Evolutionary conservation across 139 green algal species (phyloP), one percentile per base, ranked within the genome.

Genomic region (Chlorella sp.): DNA sequence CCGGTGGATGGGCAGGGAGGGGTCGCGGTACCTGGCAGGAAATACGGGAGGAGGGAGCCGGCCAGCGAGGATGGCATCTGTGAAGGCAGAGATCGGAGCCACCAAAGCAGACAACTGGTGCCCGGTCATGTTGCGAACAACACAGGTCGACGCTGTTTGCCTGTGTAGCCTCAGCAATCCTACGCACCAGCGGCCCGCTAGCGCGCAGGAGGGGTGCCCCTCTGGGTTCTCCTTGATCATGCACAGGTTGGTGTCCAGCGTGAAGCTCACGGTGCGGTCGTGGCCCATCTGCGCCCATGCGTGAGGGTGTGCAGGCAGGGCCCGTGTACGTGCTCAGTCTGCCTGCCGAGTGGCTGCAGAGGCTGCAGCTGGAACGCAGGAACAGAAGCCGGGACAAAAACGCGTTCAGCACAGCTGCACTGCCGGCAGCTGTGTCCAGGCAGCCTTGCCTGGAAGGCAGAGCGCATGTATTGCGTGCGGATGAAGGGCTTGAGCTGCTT

Each of bases 221-320:
- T 97, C 95, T 15, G 95, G 95, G 92, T 98, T 98, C 93, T 99
- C 96, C 88, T 97, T 98, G 86, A 98, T 95, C 96, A 98, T 98
- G 82, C 89, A 91, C 81, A 99, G 84, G 91, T 99, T 98, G 85
- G 96, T 98, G 93, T 98, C 96, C 81, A 99, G 93, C 57, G 89
- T 95, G 85, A 98, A 91, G 79, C 94, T 92, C 80, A 99, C 95
- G 4, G 93, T 96, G 74, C 94, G 90, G 84, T 99, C 96, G 86
- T 98, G 98, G 70, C 96, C 96, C 36, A 99, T 97, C 92, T 94
- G 96, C 88, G 39, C 34, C 21, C 51, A 60, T 11, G 20, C 38
- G 34, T 2, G 34, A n/a, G 57, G 36, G 57, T 69, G 63, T n/a
- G n/a, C n/a, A n/a, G n/a, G n/a, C n/a, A n/a, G n/a, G n/a, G n/a